Conservation (phyloP, 495 filamentous ascomycete genomes). For the Penicillium dipodomyicola region DNA sequence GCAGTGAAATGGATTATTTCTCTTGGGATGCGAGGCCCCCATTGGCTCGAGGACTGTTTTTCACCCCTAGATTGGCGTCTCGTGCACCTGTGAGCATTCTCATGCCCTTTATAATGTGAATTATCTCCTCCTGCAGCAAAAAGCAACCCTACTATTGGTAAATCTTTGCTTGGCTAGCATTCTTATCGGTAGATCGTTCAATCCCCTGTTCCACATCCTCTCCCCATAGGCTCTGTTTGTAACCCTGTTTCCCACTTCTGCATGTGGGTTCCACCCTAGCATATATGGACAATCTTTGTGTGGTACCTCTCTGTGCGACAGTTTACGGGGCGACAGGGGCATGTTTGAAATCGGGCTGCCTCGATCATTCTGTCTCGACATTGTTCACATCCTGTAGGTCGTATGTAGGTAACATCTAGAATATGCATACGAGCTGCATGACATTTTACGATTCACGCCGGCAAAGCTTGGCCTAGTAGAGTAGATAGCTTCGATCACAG, state of each 20-base stretch:
- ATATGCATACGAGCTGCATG: background rate
- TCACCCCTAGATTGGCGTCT: constrained; percentile 25
- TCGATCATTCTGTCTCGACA: background rate
- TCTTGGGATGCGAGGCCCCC: constrained; percentile 7
- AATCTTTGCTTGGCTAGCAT: background rate
- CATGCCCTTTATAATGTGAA: constrained; percentile 4
- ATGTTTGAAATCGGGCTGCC: background rate
- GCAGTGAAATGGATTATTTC: background rate
- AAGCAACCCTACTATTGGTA: constrained; percentile 13
- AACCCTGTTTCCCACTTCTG: background rate
- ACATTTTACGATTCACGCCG: background rate
- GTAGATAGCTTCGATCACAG: background rate
- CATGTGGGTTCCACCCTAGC: background rate
- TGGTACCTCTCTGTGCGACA: background rate
- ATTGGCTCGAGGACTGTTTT: constrained; percentile 9
- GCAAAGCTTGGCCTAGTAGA: background rate
- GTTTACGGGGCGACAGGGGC: background rate
- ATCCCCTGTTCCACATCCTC: background rate
- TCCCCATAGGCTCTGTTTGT: background rate
- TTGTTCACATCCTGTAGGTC: background rate
- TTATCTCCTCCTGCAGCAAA: constrained; percentile 7
- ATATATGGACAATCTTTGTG: background rate
- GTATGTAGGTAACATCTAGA: background rate
- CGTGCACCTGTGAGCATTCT: constrained; percentile 22
- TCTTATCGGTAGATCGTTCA: constrained; percentile 1